Base-by-base conservation (phyloP, 148 eudicot species). In the Cornus suecica region DNA sequence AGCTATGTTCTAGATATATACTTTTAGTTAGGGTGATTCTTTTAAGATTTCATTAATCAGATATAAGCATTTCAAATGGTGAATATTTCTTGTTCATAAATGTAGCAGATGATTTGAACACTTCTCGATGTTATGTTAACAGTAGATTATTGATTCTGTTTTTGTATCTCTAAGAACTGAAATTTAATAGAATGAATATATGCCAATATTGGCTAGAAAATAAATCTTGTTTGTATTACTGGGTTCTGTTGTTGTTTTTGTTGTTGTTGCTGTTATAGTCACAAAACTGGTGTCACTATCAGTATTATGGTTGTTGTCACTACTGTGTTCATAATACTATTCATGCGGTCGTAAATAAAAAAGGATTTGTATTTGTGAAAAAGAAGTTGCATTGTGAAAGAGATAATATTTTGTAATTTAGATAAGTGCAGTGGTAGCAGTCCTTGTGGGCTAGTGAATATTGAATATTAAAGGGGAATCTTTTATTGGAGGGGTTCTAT, bases 1-100 rank as follows among this genome's bases (percentile, higher is more conserved):
- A 30, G 99, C 98, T 93, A 82, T 28, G 32, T 65, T 22, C 66
- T 71, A 54, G 23, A 31, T 54, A 7, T 10, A 15, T 32, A 10
- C 68, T 16, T 27, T 22, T 2, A 4, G 5, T 61, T 45, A n/a
- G 18, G 23, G 28, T 26, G 24, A 10, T 65, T 63, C 68, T 54
- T 63, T 3, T 28, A 8, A 41, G 7, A 37, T 65, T 65, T 2
- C 2, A 22, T 28, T 65, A 42, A 42, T 64, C 10, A 10, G 7
- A 16, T 63, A 32, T 73, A 24, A 72, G 28, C 66, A 60, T 61
- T 3, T 14, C 3, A 41, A 63, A 37, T 23, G 18, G 52, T 24
- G 52, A 61, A 32, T n/a, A 67, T 48, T 29, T 31, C n/a, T 9
- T 37, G 32, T 2, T 72, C 22, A 61, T 16, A 63, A 25, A 62